Conservation (phyloP, 495 filamentous ascomycete species). For the Haplographium delicatum region DNA sequence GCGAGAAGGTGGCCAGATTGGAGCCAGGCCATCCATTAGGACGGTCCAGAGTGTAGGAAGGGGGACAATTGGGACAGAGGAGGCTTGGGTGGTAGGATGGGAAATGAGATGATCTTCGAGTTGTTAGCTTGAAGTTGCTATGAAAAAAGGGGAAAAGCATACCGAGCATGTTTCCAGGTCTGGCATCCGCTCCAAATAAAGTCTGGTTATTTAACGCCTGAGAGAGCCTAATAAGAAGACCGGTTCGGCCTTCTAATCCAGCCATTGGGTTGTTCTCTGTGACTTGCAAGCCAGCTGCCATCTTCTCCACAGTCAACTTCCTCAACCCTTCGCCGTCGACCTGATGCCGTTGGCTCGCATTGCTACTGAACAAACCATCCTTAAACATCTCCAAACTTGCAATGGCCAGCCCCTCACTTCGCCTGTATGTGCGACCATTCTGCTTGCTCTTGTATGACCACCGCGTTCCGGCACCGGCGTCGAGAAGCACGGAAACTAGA, state of each 20-base stretch:
- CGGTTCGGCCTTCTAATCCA: slow-evolving; percentile 81
- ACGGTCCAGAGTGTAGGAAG: slow-evolving; percentile 90
- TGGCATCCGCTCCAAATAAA: slow-evolving; percentile 76
- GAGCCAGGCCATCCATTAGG: slow-evolving; percentile 78
- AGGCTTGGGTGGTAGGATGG: slow-evolving; percentile 81
- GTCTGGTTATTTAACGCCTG: slow-evolving; percentile 75
- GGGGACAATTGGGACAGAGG: slow-evolving; percentile 79
- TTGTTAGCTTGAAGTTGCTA: background rate
- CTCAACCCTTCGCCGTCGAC: slow-evolving; percentile 81
- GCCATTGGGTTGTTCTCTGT: slow-evolving; percentile 74
- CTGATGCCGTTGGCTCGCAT: slow-evolving; percentile 72
- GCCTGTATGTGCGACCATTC: slow-evolving; percentile 74
- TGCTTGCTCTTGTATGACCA: slow-evolving; percentile 92
- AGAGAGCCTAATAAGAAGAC: slow-evolving; percentile 69
- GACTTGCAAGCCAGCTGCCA: slow-evolving; percentile 81
- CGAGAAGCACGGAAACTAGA: slow-evolving; percentile 82
- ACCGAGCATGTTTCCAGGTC: slow-evolving; percentile 96
- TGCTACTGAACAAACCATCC: slow-evolving; percentile 82
- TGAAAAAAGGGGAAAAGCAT: slow-evolving; percentile 25
- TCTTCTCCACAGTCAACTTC: slow-evolving; percentile 64
- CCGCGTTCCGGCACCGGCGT: slow-evolving; percentile 75
- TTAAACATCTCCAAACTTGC: slow-evolving; percentile 99
- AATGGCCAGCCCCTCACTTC: slow-evolving; percentile 90
- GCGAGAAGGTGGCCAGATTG: slow-evolving; percentile 86
- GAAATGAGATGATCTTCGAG: slow-evolving; percentile 80